Conservation (phyloP, 371 early-diverging fungal genomes). For the Batrachochytrium dendrobatidis region DNA sequence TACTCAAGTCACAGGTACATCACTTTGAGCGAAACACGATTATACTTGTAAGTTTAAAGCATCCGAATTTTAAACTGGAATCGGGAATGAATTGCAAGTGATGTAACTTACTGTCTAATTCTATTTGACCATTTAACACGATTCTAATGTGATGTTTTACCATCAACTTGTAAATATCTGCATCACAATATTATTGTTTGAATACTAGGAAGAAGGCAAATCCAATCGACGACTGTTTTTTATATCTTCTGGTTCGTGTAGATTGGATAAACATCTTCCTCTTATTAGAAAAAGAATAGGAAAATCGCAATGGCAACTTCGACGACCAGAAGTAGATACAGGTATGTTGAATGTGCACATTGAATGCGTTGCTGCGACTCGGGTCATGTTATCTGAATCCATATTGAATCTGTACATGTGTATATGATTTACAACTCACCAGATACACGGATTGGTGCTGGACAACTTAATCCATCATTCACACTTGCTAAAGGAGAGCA, state of each 20-base stretch:
- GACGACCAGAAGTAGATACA: not conserved
- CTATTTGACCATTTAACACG: not conserved
- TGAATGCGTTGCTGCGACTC: too few species aligned
- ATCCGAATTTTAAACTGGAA: not conserved
- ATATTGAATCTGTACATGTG: too few species aligned
- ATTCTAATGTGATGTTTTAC: not conserved
- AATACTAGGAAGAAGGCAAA: not conserved
- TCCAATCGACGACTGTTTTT: constrained; percentile 1
- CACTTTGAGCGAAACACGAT: constrained; percentile 3
- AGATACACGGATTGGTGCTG: too few species aligned
- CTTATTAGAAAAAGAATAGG: not conserved
- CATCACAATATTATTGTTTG: not conserved
- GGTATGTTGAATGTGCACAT: too few species aligned
- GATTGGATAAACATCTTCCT: not conserved
- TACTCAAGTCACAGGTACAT: constrained; percentile 1
- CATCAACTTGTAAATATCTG: too few species aligned
- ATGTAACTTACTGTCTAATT: too few species aligned
- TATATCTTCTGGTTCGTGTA: not conserved
- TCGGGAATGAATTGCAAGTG: constrained; percentile 6
- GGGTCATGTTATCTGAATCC: too few species aligned
- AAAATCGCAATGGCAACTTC: not conserved
- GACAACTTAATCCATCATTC: too few species aligned
- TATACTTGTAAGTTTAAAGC: constrained; percentile 8
- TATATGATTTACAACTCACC: too few species aligned
- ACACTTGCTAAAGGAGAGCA: not conserved